phyloP scores from a whole-genome alignment of 805 yeast species.

The Candida awuae region DNA sequence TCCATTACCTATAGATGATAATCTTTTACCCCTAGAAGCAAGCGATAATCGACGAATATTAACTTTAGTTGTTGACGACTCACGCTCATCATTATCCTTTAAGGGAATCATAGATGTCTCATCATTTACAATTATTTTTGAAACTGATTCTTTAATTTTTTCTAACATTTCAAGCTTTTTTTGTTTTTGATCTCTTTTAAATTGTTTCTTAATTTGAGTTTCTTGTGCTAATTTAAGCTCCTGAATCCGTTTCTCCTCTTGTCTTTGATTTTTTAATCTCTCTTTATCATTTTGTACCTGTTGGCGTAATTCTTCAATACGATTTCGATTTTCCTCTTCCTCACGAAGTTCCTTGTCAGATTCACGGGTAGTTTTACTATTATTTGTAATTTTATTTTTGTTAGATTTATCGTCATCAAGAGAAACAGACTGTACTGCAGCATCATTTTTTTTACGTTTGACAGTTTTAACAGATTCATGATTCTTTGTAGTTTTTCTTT shows the following conservation, averaged over 20 bases:
- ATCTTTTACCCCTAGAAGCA: constrained; percentile 57
- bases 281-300: constrained; percentile 19
- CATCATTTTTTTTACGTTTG: not conserved
- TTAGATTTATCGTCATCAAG: not conserved
- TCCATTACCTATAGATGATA: constrained; percentile 70
- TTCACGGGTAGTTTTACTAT: not conserved
- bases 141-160: constrained; percentile 6
- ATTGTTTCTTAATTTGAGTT: constrained; percentile 1
- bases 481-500: not conserved
- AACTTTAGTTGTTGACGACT: not conserved
- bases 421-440: not conserved
- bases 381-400: not conserved
- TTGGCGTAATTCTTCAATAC: constrained; percentile 22
- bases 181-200: constrained; percentile 1
- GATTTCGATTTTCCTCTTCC: constrained; percentile 20
- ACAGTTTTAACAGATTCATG: not conserved
- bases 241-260: constrained; percentile 15
- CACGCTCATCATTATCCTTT: constrained; percentile 1
- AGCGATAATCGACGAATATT: constrained; percentile 40
- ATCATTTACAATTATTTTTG: constrained; percentile 1
- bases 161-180: constrained; percentile 1
- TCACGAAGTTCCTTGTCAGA: not conserved
- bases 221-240: constrained; percentile 9
- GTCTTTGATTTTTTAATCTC: constrained; percentile 9
- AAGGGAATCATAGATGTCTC: constrained; percentile 12